Evolutionary conservation across 768 basidiomycete genomes (phyloP).

Genomic region (Lyophyllum shimeji): DNA sequence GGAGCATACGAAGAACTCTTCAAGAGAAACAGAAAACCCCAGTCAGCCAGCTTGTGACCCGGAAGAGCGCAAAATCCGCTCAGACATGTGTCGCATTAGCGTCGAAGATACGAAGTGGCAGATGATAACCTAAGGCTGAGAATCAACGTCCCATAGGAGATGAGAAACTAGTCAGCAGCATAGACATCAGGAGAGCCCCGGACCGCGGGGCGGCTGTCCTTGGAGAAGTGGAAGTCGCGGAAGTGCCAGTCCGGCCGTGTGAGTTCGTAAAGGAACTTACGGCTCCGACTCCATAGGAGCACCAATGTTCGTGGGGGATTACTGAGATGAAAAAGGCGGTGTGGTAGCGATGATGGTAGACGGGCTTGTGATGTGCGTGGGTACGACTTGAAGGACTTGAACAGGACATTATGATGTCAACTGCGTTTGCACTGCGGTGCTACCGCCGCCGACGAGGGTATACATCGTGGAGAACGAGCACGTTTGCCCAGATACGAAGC

Average conservation of each 20-base stretch:
- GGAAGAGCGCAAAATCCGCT: background rate
- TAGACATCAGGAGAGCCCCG: background rate
- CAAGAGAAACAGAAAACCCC: background rate
- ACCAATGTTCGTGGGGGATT: background rate
- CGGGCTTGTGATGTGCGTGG: background rate
- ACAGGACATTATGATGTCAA: conserved; percentile 17
- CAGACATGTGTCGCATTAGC: background rate
- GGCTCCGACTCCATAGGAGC: background rate
- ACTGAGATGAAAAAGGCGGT: background rate
- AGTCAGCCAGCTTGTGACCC: background rate
- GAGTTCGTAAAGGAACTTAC: background rate
- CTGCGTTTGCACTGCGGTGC: conserved; percentile 27
- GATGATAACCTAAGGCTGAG: background rate
- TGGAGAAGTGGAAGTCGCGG: background rate
- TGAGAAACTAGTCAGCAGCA: background rate
- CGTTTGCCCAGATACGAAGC: conserved; percentile 22
- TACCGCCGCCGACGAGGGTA: conserved; percentile 22
- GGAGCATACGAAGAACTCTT: background rate
- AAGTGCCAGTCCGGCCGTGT: background rate
- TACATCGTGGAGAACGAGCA: conserved; percentile 28
- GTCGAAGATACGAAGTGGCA: background rate
- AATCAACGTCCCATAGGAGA: background rate
- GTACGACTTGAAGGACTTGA: conserved; percentile 15
- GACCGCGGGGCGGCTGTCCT: background rate
- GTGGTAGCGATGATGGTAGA: background rate